Conservation (phyloP, 129 eudicot genomes). For the Saussurea involucrata region DNA sequence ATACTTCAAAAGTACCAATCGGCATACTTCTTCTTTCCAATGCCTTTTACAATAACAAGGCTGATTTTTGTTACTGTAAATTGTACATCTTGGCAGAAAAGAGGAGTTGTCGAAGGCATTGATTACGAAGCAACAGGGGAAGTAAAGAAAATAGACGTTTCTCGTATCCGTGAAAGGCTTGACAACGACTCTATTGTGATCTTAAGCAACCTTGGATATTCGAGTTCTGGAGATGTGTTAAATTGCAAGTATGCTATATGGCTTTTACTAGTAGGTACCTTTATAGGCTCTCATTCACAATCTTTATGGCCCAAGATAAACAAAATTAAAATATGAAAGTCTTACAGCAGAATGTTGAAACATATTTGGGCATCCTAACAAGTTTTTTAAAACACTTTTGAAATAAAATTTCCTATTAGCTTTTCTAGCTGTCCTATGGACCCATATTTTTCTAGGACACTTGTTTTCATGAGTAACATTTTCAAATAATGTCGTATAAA, state of each 20-base stretch:
- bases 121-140: conserved; percentile 95
- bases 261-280: conserved; percentile 56
- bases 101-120: conserved; percentile 94
- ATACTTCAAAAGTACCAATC: background rate
- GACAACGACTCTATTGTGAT: conserved; percentile 80
- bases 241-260: conserved; percentile 97
- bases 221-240: conserved; percentile 97
- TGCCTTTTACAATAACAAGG: background rate
- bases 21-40: background rate
- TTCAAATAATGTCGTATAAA: no score
- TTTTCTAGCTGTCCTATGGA: no score
- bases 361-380: background rate
- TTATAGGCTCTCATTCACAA: background rate
- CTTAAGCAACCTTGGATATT: conserved; percentile 85
- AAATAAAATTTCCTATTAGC: background rate
- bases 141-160: conserved; percentile 93
- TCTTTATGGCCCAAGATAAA: background rate
- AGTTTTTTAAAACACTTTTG: background rate
- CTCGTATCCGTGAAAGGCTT: conserved; percentile 74
- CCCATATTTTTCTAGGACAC: no score
- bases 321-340: background rate
- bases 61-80: background rate
- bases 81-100: conserved; percentile 41
- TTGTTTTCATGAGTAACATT: no score
- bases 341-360: no score